Percentiles rank a stretch among this genome's conserved stretches.
phyloP scores from a whole-genome alignment of 352 stramenopile genomes.

The Globisporangium lucens region DNA sequence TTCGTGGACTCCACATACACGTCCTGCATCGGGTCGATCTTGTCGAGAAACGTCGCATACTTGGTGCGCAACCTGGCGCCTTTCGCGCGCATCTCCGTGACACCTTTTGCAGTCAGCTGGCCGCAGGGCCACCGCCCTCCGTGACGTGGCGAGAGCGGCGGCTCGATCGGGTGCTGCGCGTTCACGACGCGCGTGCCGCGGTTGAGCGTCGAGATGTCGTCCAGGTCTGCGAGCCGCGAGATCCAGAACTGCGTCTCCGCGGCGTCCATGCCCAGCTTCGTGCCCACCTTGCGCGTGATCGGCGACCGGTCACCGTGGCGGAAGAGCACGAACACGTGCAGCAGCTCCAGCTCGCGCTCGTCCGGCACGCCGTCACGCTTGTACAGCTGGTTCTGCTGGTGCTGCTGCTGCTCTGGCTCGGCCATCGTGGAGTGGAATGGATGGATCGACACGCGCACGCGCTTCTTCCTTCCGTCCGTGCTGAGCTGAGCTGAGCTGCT shows the following conservation, averaged over 20 bases:
- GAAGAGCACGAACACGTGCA: constrained; percentile 72
- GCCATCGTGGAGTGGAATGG: constrained; percentile 5
- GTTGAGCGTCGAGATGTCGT: constrained; percentile 45
- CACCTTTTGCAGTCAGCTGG: constrained; percentile 67
- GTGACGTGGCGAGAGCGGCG: constrained; percentile 41
- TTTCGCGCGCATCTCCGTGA: constrained; percentile 59
- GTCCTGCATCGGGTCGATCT: constrained; percentile 30
- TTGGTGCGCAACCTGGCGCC: constrained; percentile 36
- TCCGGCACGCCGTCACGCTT: not conserved
- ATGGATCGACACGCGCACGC: not conserved
- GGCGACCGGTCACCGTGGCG: constrained; percentile 79
- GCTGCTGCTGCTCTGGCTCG: not conserved
- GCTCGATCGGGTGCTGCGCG: constrained; percentile 16
- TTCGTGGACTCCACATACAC: constrained; percentile 80
- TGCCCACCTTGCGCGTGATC: constrained; percentile 52
- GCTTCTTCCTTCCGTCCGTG: not conserved
- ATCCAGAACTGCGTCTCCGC: constrained; percentile 64
- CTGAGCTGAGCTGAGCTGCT: not conserved
- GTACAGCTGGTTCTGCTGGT: not conserved
- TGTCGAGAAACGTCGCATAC: constrained; percentile 40
- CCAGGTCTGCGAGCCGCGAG: constrained; percentile 37
- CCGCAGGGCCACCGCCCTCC: constrained; percentile 69
- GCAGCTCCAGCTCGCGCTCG: constrained; percentile 30
- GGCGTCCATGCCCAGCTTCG: constrained; percentile 39
- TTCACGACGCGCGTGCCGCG: constrained; percentile 38